Percentiles rank a stretch among this genome's conserved stretches.
These are phyloP conservation scores for Teratosphaeria zuluensis DNA, from an alignment of 2,329 filamentous ascomycete genomes.

Conservation along the genomic window DNA sequence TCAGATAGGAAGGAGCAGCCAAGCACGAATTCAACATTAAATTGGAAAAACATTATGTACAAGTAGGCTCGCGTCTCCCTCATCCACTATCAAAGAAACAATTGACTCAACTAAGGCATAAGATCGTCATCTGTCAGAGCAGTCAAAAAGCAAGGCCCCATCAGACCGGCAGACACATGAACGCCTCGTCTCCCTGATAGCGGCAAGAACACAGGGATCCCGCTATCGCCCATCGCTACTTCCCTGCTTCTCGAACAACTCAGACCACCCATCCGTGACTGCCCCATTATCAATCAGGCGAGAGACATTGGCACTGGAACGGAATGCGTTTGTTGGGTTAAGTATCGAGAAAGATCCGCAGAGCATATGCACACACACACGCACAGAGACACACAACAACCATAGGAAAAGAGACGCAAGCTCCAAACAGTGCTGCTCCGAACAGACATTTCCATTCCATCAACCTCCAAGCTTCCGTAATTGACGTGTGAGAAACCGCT, in stretches of 20 bases:
- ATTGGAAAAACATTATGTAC: constrained; percentile 1
- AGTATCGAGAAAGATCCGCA: constrained; percentile 11
- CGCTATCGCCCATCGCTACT: neutral
- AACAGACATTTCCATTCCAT: neutral
- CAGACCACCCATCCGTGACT: neutral
- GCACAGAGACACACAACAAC: constrained; percentile 4
- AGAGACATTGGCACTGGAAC: neutral
- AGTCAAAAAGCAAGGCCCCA: neutral
- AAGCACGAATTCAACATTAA: neutral
- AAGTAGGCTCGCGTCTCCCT: neutral
- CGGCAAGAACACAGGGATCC: neutral
- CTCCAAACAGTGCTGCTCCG: neutral
- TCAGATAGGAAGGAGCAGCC: neutral
- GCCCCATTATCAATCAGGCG: neutral
- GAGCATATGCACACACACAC: constrained; percentile 15
- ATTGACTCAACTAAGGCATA: neutral
- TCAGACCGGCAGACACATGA: neutral
- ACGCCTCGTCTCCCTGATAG: neutral
- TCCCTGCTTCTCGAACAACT: neutral
- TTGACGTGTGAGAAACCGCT: neutral
- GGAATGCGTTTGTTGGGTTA: neutral
- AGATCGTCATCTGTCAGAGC: neutral
- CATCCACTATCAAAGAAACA: neutral
- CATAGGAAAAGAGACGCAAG: neutral
- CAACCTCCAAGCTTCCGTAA: neutral